phyloP scores from a whole-genome alignment of 2,329 filamentous ascomycete species.

The Cordyceps militaris region DNA sequence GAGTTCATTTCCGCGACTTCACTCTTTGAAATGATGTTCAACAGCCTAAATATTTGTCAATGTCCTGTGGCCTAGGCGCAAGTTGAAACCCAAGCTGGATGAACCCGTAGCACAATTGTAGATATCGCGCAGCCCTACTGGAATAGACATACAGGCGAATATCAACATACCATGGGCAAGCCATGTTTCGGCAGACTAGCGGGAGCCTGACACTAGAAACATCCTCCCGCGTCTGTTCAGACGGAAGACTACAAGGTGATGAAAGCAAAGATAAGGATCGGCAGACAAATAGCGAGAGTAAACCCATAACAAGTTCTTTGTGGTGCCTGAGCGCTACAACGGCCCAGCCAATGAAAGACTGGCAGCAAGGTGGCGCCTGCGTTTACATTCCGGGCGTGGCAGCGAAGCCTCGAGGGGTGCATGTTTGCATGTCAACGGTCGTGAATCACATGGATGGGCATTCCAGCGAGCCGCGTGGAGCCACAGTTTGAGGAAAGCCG shows the following conservation, averaged over 20 bases:
- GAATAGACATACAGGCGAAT: too few relatives aligned
- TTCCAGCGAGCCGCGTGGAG: neutral
- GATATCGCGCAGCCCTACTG: too few relatives aligned
- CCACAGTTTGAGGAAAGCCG: too few relatives aligned
- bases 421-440: neutral
- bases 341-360: neutral
- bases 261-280: neutral
- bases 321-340: neutral
- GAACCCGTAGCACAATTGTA: too few relatives aligned
- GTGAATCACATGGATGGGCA: neutral
- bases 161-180: neutral
- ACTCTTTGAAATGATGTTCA: too few relatives aligned
- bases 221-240: neutral
- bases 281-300: neutral
- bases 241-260: neutral
- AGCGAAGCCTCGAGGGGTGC: neutral
- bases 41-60: too few relatives aligned
- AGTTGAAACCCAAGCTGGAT: too few relatives aligned
- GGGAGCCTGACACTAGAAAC: neutral
- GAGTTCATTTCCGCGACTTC: too few relatives aligned
- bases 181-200: neutral
- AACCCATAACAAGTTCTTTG: neutral
- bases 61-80: too few relatives aligned
- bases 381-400: neutral
- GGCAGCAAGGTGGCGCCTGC: neutral